Evolutionary conservation across 495 filamentous ascomycete genomes (phyloP).

Genomic region (Paragyromitra xinjiangensis): DNA sequence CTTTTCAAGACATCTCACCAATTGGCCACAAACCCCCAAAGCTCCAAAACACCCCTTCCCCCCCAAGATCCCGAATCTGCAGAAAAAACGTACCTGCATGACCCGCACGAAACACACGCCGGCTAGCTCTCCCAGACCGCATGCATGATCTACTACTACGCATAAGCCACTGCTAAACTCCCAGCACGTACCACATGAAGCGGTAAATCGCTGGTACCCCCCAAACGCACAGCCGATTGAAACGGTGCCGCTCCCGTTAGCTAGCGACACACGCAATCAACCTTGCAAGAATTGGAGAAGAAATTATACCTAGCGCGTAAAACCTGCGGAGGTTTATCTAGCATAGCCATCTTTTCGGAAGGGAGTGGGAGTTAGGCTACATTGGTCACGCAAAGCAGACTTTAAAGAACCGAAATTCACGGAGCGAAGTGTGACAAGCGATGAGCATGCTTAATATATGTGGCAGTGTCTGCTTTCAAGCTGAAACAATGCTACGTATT

Average conservation of each 20-base stretch:
- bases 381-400: not conserved
- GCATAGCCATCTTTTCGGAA: not conserved
- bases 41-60: not conserved
- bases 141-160: slow-evolving; percentile 6
- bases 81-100: not conserved
- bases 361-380: not conserved
- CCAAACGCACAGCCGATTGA: slow-evolving; percentile 5
- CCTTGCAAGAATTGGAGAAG: not conserved
- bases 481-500: not conserved
- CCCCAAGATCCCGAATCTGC: not conserved
- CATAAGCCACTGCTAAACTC: not conserved
- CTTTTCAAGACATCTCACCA: not conserved
- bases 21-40: not conserved
- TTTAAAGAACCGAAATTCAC: not conserved
- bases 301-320: not conserved
- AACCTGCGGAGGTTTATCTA: not conserved
- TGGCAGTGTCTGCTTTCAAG: not conserved
- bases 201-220: not conserved
- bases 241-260: not conserved
- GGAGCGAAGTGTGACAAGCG: not conserved
- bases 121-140: not conserved
- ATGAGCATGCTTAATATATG: not conserved
- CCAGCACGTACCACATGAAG: not conserved
- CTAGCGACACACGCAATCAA: slow-evolving; percentile 6
- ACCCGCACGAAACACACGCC: not conserved